These are phyloP conservation scores for Aspergillus novoparasiticus DNA, from an alignment of 2,329 filamentous ascomycete species.

Conservation along the genomic window DNA sequence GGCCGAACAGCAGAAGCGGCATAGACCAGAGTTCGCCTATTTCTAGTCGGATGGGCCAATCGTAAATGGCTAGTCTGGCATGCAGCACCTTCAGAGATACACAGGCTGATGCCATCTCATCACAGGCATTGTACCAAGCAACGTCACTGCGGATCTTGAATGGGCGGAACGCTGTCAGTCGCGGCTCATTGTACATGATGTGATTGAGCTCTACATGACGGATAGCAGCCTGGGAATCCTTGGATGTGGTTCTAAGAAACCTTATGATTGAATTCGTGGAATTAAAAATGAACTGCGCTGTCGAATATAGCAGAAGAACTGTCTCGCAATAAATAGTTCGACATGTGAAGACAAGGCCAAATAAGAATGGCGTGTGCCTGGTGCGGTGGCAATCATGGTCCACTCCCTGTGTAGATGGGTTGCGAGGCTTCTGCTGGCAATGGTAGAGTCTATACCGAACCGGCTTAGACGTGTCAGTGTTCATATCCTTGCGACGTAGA, in stretches of 20 bases:
- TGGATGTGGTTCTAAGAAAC: slow-evolving; percentile 50
- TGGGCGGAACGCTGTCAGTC: slow-evolving; percentile 12
- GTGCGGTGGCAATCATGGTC: not conserved
- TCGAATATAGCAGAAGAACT: slow-evolving; percentile 63
- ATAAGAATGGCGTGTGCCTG: slow-evolving; percentile 2
- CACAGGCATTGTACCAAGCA: slow-evolving; percentile 22
- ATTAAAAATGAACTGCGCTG: slow-evolving; percentile 27
- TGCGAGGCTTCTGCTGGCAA: slow-evolving; percentile 45
- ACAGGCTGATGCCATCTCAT: slow-evolving; percentile 14
- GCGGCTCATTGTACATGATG: slow-evolving; percentile 28
- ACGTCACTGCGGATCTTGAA: slow-evolving; percentile 26
- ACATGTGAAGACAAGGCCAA: slow-evolving; percentile 64
- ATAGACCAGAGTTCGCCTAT: slow-evolving; percentile 26
- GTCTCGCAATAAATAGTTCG: slow-evolving; percentile 65
- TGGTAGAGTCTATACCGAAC: slow-evolving; percentile 64
- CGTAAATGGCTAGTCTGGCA: slow-evolving; percentile 18
- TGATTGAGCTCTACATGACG: slow-evolving; percentile 27
- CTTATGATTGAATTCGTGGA: slow-evolving; percentile 16
- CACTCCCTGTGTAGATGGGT: slow-evolving; percentile 10
- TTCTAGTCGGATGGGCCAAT: slow-evolving; percentile 24
- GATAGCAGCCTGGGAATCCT: slow-evolving; percentile 60
- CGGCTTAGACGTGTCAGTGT: slow-evolving; percentile 64
- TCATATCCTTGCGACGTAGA: slow-evolving; percentile 42
- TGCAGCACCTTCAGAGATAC: slow-evolving; percentile 20
- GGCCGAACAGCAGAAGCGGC: slow-evolving; percentile 20